phyloP scores from a whole-genome alignment of 164 flowering plant genomes.

The Vitis amurensis region DNA sequence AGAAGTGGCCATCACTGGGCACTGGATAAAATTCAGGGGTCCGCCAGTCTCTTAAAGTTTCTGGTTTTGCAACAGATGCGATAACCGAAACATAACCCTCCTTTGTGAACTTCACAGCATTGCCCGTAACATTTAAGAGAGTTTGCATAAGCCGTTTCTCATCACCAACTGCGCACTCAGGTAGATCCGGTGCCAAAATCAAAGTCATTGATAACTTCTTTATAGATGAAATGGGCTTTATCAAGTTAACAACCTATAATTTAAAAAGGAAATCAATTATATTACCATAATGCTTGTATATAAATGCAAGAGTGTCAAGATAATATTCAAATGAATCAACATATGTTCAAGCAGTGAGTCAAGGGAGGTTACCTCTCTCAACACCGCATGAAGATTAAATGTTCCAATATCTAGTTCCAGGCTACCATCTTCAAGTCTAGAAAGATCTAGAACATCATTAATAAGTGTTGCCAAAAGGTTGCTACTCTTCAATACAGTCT shows the following conservation, averaged over 20 bases:
- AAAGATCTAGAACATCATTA: conserved; percentile 80
- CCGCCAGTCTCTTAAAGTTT: conserved; percentile 49
- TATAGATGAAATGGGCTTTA: conserved; percentile 65
- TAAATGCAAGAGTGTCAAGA: background rate
- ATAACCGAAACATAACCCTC: conserved; percentile 53
- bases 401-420: conserved; percentile 44
- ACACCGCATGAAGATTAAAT: conserved; percentile 57
- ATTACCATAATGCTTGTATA: background rate
- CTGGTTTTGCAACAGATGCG: conserved; percentile 60
- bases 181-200: conserved; percentile 57
- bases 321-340: background rate
- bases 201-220: conserved; percentile 55
- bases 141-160: conserved; percentile 70
- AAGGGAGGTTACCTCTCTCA: conserved; percentile 52
- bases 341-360: background rate
- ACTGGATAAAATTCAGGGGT: conserved; percentile 49
- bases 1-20: conserved; percentile 51
- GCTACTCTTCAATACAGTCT: conserved; percentile 71
- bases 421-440: conserved; percentile 83
- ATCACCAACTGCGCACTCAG: conserved; percentile 63
- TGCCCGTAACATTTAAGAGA: conserved; percentile 59
- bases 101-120: conserved; percentile 78
- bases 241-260: conserved; percentile 49
- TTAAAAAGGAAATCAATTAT: conserved; percentile 1
- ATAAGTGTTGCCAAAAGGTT: conserved; percentile 69